These are phyloP conservation scores for Thermomyces lanuginosus DNA, from an alignment of 2,329 filamentous ascomycete species.

Conservation along the genomic window DNA sequence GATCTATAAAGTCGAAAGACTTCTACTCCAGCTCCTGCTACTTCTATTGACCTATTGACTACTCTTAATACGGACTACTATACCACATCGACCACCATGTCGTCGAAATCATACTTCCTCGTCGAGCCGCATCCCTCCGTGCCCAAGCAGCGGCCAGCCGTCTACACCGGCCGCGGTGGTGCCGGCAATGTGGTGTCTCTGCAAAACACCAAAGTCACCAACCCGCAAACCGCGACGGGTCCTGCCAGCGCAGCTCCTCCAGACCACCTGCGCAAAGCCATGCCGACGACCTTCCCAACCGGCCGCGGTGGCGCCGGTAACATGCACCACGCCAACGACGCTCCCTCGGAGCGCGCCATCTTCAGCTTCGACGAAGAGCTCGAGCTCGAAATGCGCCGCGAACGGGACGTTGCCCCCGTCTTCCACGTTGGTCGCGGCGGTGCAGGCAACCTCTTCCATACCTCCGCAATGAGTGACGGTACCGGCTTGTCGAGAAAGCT, in stretches of 20 bases:
- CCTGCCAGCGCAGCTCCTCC: constrained; percentile 35
- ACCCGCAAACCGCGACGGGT: constrained; percentile 27
- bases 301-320: constrained; percentile 43
- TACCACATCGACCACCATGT: constrained; percentile 13
- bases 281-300: constrained; percentile 25
- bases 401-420: constrained; percentile 39
- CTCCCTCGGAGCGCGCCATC: constrained; percentile 8
- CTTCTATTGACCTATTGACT: too few species aligned
- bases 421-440: constrained; percentile 49
- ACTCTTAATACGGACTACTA: too few species aligned
- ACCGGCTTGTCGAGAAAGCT: constrained; percentile 20
- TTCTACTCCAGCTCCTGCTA: too few species aligned
- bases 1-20: too few species aligned
- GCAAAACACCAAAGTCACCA: constrained; percentile 35
- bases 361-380: constrained; percentile 49
- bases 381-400: constrained; percentile 38
- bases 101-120: constrained; percentile 33
- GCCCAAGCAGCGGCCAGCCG: constrained; percentile 32
- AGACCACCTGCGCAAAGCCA: constrained; percentile 32
- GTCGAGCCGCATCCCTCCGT: constrained; percentile 47
- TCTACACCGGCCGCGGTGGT: constrained; percentile 40
- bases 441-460: constrained; percentile 45
- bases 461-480: constrained; percentile 21
- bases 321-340: constrained; percentile 32
- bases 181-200: constrained; percentile 42